Percentiles rank a stretch among this genome's conserved stretches.
Conservation (phyloP, 148 eudicot genomes). For the Nepenthes gracilis region DNA sequence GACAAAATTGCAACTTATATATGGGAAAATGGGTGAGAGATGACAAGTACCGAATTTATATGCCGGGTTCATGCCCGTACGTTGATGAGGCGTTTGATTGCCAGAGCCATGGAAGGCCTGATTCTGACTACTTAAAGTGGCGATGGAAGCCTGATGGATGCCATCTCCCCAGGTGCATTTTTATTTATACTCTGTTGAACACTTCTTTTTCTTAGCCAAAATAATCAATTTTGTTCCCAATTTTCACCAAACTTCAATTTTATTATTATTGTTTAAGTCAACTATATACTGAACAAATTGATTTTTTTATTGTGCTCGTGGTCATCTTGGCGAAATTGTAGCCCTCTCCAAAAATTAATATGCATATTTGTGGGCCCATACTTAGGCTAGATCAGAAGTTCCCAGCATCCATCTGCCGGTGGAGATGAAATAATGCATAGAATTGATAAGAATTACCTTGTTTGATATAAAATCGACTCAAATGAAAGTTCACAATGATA, state of each 20-base stretch:
- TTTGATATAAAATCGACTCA: too few relatives aligned
- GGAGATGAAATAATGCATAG: too few relatives aligned
- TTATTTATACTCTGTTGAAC: background rate
- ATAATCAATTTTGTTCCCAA: background rate
- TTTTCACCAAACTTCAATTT: background rate
- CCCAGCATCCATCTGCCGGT: too few relatives aligned
- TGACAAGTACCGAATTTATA: slow-evolving; percentile 55
- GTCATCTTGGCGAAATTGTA: too few relatives aligned
- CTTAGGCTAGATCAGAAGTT: too few relatives aligned
- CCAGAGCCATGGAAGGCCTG: slow-evolving; percentile 74
- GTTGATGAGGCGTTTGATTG: slow-evolving; percentile 91
- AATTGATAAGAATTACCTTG: too few relatives aligned
- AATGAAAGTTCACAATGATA: too few relatives aligned
- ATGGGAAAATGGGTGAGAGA: slow-evolving; percentile 79
- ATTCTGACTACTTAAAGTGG: slow-evolving; percentile 69
- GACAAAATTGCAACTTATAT: slow-evolving; percentile 42
- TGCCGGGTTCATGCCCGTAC: slow-evolving; percentile 73
- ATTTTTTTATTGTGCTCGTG: too few relatives aligned
- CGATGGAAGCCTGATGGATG: slow-evolving; percentile 87
- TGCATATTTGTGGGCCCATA: too few relatives aligned
- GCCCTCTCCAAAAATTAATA: too few relatives aligned
- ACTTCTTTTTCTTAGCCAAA: background rate
- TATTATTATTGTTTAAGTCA: too few relatives aligned
- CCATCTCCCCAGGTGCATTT: slow-evolving; percentile 66
- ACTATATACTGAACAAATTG: too few relatives aligned